Evolutionary conservation across 768 basidiomycete genomes (phyloP).

Genomic region (Butyriboletus loyo): DNA sequence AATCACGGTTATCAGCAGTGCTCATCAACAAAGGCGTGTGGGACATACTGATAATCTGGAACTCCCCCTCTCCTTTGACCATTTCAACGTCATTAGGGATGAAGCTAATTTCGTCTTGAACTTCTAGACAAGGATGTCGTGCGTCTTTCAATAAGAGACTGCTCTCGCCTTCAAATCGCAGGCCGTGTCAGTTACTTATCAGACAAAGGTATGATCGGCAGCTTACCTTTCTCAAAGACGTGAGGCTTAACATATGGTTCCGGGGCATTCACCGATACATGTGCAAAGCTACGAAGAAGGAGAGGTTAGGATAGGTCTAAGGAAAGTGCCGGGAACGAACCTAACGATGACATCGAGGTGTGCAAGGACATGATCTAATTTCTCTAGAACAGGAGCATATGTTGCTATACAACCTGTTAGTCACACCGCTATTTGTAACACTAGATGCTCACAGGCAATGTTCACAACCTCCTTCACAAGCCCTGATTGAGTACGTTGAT

Average conservation of each 20-base stretch:
- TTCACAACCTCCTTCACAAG: constrained; percentile 91
- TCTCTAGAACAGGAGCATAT: constrained; percentile 86
- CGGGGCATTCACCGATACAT: constrained; percentile 84
- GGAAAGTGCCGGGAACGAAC: constrained; percentile 36
- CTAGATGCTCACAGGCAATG: constrained; percentile 70
- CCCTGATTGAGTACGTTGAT: constrained; percentile 70
- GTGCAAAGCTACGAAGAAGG: constrained; percentile 66
- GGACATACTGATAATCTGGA: constrained; percentile 85
- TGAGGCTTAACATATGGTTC: constrained; percentile 87
- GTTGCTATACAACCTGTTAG: constrained; percentile 55
- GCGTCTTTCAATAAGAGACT: constrained; percentile 80
- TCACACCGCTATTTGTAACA: not conserved
- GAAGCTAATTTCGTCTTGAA: constrained; percentile 92
- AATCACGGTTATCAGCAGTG: not conserved
- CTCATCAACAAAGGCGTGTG: not conserved
- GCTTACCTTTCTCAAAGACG: constrained; percentile 69
- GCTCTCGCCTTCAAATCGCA: constrained; percentile 57
- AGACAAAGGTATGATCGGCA: not conserved
- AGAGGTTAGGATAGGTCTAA: not conserved
- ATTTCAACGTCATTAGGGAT: constrained; percentile 96
- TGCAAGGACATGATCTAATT: constrained; percentile 78
- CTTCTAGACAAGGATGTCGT: constrained; percentile 93
- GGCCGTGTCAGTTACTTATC: constrained; percentile 1
- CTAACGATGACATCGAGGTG: constrained; percentile 90
- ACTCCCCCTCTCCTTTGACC: constrained; percentile 91